Evolutionary conservation across 495 filamentous ascomycete genomes (phyloP), one percentile per base, ranked within the genome.

Genomic region (Penicillium angulare): DNA sequence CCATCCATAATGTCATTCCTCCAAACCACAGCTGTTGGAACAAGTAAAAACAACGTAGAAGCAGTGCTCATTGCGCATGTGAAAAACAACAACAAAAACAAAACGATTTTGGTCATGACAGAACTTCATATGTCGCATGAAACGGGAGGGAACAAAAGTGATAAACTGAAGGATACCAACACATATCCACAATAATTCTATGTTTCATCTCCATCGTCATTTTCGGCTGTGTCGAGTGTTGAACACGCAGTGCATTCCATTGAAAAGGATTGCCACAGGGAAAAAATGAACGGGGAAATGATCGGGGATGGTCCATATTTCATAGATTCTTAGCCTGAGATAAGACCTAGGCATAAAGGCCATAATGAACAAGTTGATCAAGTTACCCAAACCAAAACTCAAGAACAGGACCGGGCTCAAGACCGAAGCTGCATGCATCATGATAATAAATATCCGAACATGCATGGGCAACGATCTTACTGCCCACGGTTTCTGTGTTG

Each of bases 141-240:
- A 54, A 53, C n/a, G 7, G 29, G 27, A 26, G 34, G 27, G 27
- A 16, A 40, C 24, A 8, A 44, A 34, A 43, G 22, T 21, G 31
- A 33, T 13, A 20, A 42, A 33, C 27, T 43, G 13, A 26, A 48
- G 7, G 26, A n/a, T 3, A 41, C 13, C 22, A n/a, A 22, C 8
- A 13, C 18, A 41, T 2, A 22, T 41, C 4, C 20, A 15, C 38
- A 23, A 22, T 22, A 7, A 13, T 15, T 40, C 8, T 10, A 15
- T 7, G 6, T 13, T 13, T 41, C 38, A 17, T 3, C 24, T 41
- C 38, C 3, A 40, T 22, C 12, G 3, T 20, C 38, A 3, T 41
- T 41, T 13, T 26, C 16, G 8, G 36, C 48, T 47, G 48, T 49
- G 50, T 29, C 24, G 43, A 46, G 58, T 59, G 58, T 61, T 59